Percentiles rank a stretch among this genome's conserved stretches.
Evolutionary conservation across 2,329 filamentous ascomycete genomes (phyloP).

Genomic region (Monosporascus sp.): DNA sequence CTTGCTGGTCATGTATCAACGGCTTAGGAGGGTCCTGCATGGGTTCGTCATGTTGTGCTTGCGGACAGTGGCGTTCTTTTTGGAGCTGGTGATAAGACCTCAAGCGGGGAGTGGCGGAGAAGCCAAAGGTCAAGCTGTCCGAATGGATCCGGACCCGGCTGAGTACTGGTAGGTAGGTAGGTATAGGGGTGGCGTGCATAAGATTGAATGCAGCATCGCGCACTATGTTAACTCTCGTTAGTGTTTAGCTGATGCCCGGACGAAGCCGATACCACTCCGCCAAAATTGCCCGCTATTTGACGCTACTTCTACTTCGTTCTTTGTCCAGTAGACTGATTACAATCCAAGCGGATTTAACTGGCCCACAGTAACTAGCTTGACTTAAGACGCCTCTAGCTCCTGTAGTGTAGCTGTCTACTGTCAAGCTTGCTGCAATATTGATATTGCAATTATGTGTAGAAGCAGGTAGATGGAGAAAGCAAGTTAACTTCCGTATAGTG

Average conservation of each 20-base stretch:
- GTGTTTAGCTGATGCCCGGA: not conserved
- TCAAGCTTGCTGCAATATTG: no score
- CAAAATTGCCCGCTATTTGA: no score
- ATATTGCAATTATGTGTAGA: no score
- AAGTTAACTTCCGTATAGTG: not conserved
- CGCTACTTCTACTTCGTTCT: no score
- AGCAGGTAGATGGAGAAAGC: no score
- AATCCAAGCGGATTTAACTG: no score
- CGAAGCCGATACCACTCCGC: no score
- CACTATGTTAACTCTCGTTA: not conserved
- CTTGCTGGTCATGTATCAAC: not conserved
- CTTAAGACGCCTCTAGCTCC: no score
- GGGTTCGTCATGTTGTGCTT: not conserved
- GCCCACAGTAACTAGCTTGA: no score
- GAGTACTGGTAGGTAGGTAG: not conserved
- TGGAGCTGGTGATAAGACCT: not conserved
- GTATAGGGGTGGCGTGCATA: not conserved
- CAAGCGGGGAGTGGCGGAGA: not conserved
- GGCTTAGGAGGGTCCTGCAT: not conserved
- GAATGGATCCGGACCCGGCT: not conserved
- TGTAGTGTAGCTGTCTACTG: no score
- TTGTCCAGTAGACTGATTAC: no score
- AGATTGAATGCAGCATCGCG: not conserved
- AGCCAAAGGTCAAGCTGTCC: not conserved
- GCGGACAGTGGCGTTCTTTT: not conserved